Base-by-base conservation (phyloP, 2,329 filamentous ascomycete genomes). In the Phialophora expanda region DNA sequence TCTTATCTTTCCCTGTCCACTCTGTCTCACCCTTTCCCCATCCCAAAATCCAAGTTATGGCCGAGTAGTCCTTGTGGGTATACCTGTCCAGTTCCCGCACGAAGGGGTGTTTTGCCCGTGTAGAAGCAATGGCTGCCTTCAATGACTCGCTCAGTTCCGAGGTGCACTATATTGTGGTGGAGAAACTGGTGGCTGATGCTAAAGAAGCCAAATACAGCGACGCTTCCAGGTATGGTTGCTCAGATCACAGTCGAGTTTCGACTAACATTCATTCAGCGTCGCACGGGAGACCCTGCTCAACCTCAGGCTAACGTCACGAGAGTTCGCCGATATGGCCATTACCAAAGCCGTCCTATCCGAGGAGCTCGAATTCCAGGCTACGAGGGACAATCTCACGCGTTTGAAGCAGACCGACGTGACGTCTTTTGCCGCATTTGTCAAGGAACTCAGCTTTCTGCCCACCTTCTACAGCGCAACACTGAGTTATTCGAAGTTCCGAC, bases 301-400 rank as follows among this genome's bases (percentile, higher is more conserved):
- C n/a, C 53, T 63, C 24, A 22, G 61, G 28, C 41, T 56, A 8
- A 63, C 61, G 4, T 63, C 32, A n/a, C 51, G 51, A 24, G 53
- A 51, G 6, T 57, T 63, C 41, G 61, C 61, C 26, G 14, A 50
- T 9, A 57, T 63, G 41, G 51, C 20, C 32, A 38, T 50, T n/a
- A 50, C 56, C 53, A 63, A 51, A 48, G n/a, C 51, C 38, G 34
- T 41, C 9, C 41, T 63, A 9, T 63, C 57, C 24, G 12, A n/a
- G 24, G 11, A 56, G 17, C 26, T 63, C 26, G 32, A 20, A 17
- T 26, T 63, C 4, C 54, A 24, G 24, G 61, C 61, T 11, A 63
- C 53, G 11, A 9, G 22, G 17, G 53, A 63, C 8, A 28, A 57
- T n/a, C 17, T 63, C 17, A 20, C 8, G 14, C 61, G 28, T 26